Evolutionary conservation across 192 early-diverging fungal species (phyloP), one percentile per base, ranked within the genome.

Genomic region (Podila epicladia): DNA sequence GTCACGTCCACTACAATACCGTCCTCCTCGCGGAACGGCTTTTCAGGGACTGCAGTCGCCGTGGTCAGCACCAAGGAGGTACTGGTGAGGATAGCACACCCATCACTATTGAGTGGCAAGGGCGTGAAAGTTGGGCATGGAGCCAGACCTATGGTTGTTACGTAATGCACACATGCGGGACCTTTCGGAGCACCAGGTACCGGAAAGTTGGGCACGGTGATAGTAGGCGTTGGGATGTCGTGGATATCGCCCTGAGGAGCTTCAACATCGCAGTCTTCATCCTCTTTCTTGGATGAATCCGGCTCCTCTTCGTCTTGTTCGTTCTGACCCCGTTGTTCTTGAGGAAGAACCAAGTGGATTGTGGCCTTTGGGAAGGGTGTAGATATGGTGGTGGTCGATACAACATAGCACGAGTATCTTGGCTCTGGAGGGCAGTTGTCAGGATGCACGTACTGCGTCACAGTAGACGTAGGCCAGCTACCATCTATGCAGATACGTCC

Each of bases 321-420:
- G 53, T 28, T 20, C 65, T 51, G 48, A 9, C 17, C 26, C 29
- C 1, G 31, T 15, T 67, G 45, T 20, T 32, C 19, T 9, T 60
- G 68, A 17, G 68, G 59, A n/a, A 70, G 24, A n/a, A 70, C 41
- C 58, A 70, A 50, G 2, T 70, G 68, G 58, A 70, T 70, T 0
- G 68, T 62, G 17, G 41, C 68, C 32, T 62, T 41, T 26, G 68
- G 68, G 11, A 70, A 28, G 7, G 31, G 45, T 2, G 68, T 41
- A 13, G 17, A 45, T 22, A 70, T 0, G 19, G 31, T 60, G 5
- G 59, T 70, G 0, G 68, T 70, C 7, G 58, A 28, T 11, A 70
- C 48, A 11, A 70, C 59, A 35, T 50, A 70, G 58, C 68, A 70
- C 11, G 68, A 70, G 68, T 70, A 70, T 19, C 59, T 37, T 15